Evolutionary conservation across 2,329 filamentous ascomycete species (phyloP).

Genomic region (Scopulariopsis brevicaulis): DNA sequence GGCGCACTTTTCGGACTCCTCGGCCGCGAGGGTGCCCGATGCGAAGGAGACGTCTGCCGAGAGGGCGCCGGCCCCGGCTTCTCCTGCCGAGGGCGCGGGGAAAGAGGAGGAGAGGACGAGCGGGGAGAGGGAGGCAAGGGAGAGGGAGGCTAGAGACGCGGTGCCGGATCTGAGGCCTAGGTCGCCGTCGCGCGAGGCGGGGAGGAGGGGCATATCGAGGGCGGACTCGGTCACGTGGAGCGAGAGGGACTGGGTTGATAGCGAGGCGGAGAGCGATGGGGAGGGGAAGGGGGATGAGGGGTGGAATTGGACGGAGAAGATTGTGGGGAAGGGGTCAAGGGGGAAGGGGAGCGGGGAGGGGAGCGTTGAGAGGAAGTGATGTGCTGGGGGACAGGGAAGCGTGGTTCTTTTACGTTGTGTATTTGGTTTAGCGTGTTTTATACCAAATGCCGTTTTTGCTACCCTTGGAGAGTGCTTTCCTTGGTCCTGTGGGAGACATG

Average conservation of each 20-base stretch:
- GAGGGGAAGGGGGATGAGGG: not conserved
- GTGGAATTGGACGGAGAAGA: slow-evolving; percentile 45
- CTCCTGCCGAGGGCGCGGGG: slow-evolving; percentile 19
- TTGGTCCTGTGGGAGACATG: no score
- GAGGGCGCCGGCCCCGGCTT: slow-evolving; percentile 33
- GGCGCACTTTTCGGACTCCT: slow-evolving; percentile 73
- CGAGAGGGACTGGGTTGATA: slow-evolving; percentile 52
- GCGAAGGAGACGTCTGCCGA: slow-evolving; percentile 57
- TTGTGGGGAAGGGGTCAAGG: slow-evolving; percentile 27
- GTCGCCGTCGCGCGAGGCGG: not conserved
- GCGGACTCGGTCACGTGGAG: slow-evolving; percentile 53
- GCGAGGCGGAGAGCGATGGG: slow-evolving; percentile 29
- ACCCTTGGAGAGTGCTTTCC: no score
- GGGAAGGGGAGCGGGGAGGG: not conserved
- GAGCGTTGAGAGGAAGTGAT: not conserved
- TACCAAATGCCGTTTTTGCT: no score
- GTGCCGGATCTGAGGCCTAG: not conserved
- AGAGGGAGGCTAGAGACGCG: slow-evolving; percentile 4
- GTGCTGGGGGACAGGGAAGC: no score
- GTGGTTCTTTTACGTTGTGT: no score
- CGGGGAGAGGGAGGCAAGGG: slow-evolving; percentile 17
- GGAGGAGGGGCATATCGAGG: slow-evolving; percentile 12
- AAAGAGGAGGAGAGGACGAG: slow-evolving; percentile 56
- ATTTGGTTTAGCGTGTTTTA: not conserved
- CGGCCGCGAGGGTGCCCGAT: slow-evolving; percentile 52